Base-by-base conservation (phyloP, 1,284 basidiomycete genomes). In the Tilletia setariae region DNA sequence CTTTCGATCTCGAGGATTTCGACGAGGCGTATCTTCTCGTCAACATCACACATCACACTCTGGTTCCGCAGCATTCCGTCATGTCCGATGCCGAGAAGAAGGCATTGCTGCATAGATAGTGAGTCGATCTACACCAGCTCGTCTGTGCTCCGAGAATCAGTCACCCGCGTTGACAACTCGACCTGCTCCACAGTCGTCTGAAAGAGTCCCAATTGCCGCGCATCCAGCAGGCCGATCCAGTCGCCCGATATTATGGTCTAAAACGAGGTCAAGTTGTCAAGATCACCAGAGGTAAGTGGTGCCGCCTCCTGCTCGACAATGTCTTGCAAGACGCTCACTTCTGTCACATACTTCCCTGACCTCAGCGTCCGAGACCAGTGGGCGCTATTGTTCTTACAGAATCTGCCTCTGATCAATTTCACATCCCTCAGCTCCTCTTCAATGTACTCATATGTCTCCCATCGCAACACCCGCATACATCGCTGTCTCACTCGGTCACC, bases 181-280 rank as follows among this genome's bases (percentile, higher is more conserved):
- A 7, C 25, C 6, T 35, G 49, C 65, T 44, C 69, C 43, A 67
- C 30, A 96, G 94, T 84, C 94, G 96, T 71, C 85, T 99, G 73
- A 97, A 97, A 83, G 96, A 98, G 81, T 98, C 94, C 0, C 96
- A 99, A 82, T 86, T 99, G 70, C 96, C 96, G 64, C 90, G 96
- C 44, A 98, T 99, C 76, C 94, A 97, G 84, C 84, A 96, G 66
- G 89, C 90, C 21, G 96, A 99, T 84, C 96, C 96, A 4, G 95
- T 99, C 15, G 94, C 95, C 46, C 88, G 94, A 72, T 98, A 99
- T 84, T 99, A 97, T 85, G 96, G 96, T 64, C 87, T 98, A 70
- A 88, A 90, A 79, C 87, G 96, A 71, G 94, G 95, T 25, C 93
- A 97, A 83, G 96, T 99, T 46, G 96, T 98, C 83, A 97, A 97